Percentiles rank a stretch among this genome's conserved stretches.
phyloP scores from a whole-genome alignment of 495 filamentous ascomycete species.

The Aspergillus taichungensis region DNA sequence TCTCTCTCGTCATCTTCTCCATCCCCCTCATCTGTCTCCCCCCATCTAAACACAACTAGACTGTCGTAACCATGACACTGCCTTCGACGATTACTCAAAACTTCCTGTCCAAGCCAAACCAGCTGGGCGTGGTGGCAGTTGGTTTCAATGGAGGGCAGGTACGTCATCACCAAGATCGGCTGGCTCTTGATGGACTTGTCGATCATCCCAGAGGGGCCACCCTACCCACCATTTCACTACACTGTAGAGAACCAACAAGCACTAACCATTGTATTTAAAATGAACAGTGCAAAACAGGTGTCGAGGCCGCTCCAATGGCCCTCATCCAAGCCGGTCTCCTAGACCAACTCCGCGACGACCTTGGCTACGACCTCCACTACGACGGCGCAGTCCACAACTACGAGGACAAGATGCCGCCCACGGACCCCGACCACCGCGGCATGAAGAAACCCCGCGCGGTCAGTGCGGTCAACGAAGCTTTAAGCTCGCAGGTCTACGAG shows the following conservation, averaged over 20 bases:
- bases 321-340: conserved; percentile 86
- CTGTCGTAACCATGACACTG: conserved; percentile 42
- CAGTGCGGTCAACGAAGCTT: conserved; percentile 71
- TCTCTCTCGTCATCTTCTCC: conserved; percentile 5
- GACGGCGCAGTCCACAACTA: conserved; percentile 81
- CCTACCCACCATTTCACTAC: neutral
- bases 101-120: conserved; percentile 67
- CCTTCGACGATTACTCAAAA: conserved; percentile 70
- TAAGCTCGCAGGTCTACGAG: conserved; percentile 78
- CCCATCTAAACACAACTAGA: neutral
- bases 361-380: conserved; percentile 79
- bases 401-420: conserved; percentile 59
- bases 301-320: conserved; percentile 86
- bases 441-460: conserved; percentile 93
- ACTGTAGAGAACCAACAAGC: neutral
- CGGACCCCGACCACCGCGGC: conserved; percentile 61
- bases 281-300: conserved; percentile 74
- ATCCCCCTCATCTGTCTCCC: neutral
- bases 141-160: conserved; percentile 98
- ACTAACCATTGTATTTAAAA: neutral
- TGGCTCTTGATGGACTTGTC: neutral
- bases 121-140: conserved; percentile 88
- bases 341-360: conserved; percentile 69
- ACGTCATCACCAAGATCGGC: conserved; percentile 18
- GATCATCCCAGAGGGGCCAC: conserved; percentile 2